Evolutionary conservation across 1,139 yeast species (phyloP), one percentile per base, ranked within the genome.

Genomic region (Arxiozyma bovina): DNA sequence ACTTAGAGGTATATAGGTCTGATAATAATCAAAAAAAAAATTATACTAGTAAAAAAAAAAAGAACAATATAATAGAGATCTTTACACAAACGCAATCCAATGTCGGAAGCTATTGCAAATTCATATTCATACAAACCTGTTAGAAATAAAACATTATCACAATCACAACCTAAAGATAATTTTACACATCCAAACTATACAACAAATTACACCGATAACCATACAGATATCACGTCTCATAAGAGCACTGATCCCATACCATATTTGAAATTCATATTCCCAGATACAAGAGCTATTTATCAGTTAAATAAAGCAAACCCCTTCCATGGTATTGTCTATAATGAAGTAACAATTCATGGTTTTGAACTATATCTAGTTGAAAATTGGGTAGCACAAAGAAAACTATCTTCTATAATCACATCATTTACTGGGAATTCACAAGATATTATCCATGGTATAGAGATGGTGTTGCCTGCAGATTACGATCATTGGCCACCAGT

Each of bases 331-430:
- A 72, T 65, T 64, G 53, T 80, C 9, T 72, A 65, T 54, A 60
- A 77, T 45, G 78, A 76, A 54, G 68, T 82, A 1, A 72, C 72
- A 20, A 74, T 83, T 4, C 62, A 74, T 0, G 98, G 98, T 0
- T 89, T 86, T 66, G 98, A 93, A 67, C 78, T 87, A 23, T 93
- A 93, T 65, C 74, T 93, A 49, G 96, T 91, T 17, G 98, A 93
- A 66, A 97, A 93, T 69, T 93, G 99, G 99, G 85, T 87, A 2
- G 77, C 85, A 44, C 84, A 83, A 56, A 74, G 98, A 44, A 77
- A 78, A 55, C 73, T 82, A 34, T 83, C 88, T 43, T 76, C 85
- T 0, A 77, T 87, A 6, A 85, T 91, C 23, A 81, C 93, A 0
- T 82, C 94, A 0, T 93, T 79, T 65, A 91, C 98, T 0, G 99